Percentiles rank a stretch among this genome's conserved stretches.
These are phyloP conservation scores for Nothophaeocryptopus gaeumannii DNA, from an alignment of 2,329 filamentous ascomycete genomes.

Conservation along the genomic window DNA sequence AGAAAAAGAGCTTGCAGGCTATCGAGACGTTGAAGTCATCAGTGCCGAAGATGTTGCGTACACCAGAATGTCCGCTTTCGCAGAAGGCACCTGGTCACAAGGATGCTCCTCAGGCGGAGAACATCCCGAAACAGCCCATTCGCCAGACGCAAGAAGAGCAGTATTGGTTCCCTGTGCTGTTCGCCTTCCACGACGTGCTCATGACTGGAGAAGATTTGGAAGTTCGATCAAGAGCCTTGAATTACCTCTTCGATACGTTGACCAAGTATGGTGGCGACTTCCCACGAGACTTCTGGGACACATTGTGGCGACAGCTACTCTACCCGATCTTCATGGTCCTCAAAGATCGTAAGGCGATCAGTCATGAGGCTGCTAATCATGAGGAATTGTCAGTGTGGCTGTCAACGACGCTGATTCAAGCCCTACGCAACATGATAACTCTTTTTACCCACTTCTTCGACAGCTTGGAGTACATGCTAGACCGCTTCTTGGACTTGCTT, in stretches of 20 bases:
- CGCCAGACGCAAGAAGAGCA: slow-evolving; percentile 92
- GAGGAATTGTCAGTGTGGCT: slow-evolving; percentile 98
- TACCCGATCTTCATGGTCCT: slow-evolving; percentile 99
- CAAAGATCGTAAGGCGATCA: slow-evolving; percentile 83
- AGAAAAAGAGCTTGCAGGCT: slow-evolving; percentile 95
- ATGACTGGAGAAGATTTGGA: slow-evolving; percentile 99
- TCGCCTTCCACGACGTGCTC: slow-evolving; percentile 96
- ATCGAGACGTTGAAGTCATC: slow-evolving; percentile 93
- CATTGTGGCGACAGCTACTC: slow-evolving; percentile 91
- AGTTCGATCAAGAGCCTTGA: slow-evolving; percentile 81
- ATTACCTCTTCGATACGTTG: slow-evolving; percentile 94
- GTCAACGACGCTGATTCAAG: slow-evolving; percentile 99
- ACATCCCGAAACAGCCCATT: slow-evolving; percentile 61
- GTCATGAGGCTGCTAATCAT: slow-evolving; percentile 91
- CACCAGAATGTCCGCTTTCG: slow-evolving; percentile 89
- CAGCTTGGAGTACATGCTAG: slow-evolving; percentile 93
- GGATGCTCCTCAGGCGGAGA: slow-evolving; percentile 48
- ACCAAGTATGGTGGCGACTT: slow-evolving; percentile 89
- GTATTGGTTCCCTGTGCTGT: slow-evolving; percentile 97
- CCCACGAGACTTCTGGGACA: slow-evolving; percentile 95
- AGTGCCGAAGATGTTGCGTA: slow-evolving; percentile 90
- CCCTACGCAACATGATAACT: slow-evolving; percentile 95
- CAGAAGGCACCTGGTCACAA: slow-evolving; percentile 53
- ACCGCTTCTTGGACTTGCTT: slow-evolving; percentile 91
- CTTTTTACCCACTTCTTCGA: slow-evolving; percentile 99